These are phyloP conservation scores for Heterobasidion irregulare DNA, from an alignment of 1,284 basidiomycete species.

Conservation along the genomic window DNA sequence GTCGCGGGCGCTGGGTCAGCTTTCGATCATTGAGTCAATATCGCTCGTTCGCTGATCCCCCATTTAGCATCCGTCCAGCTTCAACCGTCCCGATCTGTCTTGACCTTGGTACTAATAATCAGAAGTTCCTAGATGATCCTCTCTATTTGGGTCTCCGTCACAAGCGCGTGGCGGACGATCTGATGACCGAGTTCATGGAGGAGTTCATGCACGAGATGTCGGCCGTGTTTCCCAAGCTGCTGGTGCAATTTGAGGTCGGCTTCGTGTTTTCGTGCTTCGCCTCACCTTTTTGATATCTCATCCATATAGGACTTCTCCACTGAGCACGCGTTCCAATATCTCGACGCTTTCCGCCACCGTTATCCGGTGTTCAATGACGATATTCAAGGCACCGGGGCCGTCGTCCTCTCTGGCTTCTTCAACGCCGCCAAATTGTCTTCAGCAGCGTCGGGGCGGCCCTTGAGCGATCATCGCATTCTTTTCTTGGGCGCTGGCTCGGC, in stretches of 20 bases:
- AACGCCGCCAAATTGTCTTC: slow-evolving; percentile 80
- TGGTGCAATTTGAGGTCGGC: slow-evolving; percentile 82
- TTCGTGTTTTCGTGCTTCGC: slow-evolving; percentile 1
- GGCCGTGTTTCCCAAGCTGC: slow-evolving; percentile 69
- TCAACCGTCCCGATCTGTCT: slow-evolving; percentile 84
- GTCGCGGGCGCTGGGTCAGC: slow-evolving; percentile 77
- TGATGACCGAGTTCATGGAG: slow-evolving; percentile 82
- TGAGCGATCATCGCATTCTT: slow-evolving; percentile 78
- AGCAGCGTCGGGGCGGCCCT: slow-evolving; percentile 58
- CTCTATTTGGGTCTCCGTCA: slow-evolving; percentile 84
- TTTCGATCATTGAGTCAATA: background rate
- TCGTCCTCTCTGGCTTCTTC: slow-evolving; percentile 86
- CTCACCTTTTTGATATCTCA: background rate
- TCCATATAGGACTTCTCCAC: slow-evolving; percentile 69
- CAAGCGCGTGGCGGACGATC: slow-evolving; percentile 55
- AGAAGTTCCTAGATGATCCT: slow-evolving; percentile 78
- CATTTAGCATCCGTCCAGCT: slow-evolving; percentile 68
- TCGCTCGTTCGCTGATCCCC: background rate
- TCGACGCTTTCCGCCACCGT: slow-evolving; percentile 64
- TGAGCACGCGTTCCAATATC: slow-evolving; percentile 80
- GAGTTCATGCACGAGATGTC: slow-evolving; percentile 86
- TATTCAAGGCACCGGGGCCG: slow-evolving; percentile 71
- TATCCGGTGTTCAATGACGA: slow-evolving; percentile 75
- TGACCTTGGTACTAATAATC: slow-evolving; percentile 86
- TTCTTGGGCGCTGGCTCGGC: slow-evolving; percentile 90